These are phyloP conservation scores for Mycena haematopus DNA, from an alignment of 768 basidiomycete genomes.

Conservation along the genomic window DNA sequence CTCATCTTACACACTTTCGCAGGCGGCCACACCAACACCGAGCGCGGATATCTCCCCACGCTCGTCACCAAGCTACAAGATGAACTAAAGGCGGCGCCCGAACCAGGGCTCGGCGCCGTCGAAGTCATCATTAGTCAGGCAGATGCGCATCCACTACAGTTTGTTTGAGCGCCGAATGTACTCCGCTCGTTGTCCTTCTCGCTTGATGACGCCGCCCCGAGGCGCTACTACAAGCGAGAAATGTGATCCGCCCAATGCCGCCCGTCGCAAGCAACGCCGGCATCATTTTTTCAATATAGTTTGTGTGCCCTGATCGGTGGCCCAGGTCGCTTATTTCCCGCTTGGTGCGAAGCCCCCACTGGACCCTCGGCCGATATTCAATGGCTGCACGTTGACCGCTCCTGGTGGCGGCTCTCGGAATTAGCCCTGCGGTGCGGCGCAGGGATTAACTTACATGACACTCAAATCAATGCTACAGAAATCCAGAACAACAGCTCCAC, in stretches of 20 bases:
- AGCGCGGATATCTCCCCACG: conserved; percentile 87
- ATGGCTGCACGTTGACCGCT: no score
- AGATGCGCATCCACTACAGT: conserved; percentile 78
- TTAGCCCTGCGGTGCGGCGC: not conserved
- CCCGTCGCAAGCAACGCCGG: not conserved
- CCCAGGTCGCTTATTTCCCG: no score
- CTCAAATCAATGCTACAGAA: not conserved
- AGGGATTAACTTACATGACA: not conserved
- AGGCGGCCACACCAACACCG: conserved; percentile 95
- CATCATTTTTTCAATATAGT: not conserved
- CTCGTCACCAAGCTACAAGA: conserved; percentile 67
- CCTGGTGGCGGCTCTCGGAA: not conserved
- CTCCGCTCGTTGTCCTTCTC: not conserved
- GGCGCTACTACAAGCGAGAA: not conserved
- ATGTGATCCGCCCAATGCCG: not conserved
- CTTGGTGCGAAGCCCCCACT: not conserved
- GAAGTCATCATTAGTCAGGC: conserved; percentile 74
- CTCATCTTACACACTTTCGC: conserved; percentile 29
- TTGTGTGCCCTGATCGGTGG: no score
- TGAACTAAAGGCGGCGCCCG: conserved; percentile 49
- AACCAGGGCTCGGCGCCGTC: conserved; percentile 46
- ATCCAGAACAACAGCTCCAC: not conserved
- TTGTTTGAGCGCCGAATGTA: conserved; percentile 48
- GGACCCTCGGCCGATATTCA: not conserved
- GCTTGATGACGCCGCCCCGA: not conserved